Base-by-base conservation (phyloP, 1,139 yeast species). In the Sugiyamaella paludigena region DNA sequence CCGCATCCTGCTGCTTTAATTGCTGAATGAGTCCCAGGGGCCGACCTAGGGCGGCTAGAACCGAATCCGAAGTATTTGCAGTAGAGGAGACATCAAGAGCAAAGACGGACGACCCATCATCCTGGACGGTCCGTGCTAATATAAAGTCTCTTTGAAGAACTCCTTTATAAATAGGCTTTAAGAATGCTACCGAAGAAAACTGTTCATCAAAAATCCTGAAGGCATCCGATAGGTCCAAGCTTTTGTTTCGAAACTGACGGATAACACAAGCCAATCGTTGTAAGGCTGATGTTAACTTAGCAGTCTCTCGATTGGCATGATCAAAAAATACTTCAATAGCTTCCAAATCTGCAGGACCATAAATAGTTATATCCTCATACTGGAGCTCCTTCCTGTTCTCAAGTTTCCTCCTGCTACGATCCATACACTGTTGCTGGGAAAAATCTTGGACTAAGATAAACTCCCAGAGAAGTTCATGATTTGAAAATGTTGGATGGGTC, bases 381-480 rank as follows among this genome's bases (percentile, higher is more conserved):
- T 63, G 63, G 33, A 51, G 50, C 65, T 63, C 78, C 37, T 60
- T 61, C 28, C 61, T 55, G 40, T 62, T 64, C 41, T 68, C 65
- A 16, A 65, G 54, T 50, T 68, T 68, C 3, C 63, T 43, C 38
- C 67, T 59, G 24, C 74, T 62, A 40, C 67, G 56, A 43, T 70
- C 71, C 12, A 69, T 58, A 24, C 64, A 49, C 36, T 60, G 64
- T 50, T 63, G 62, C 39, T 63, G 69, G 40, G 69, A 59, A 31
- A 72, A 56, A 7, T 68, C 71, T 12, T 71, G 70, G 4, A 69
- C 62, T 2, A 71, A 60, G 27, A 79, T 59, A 56, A 78, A 78
- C 51, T 72, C 75, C 73, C 79, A 73, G 36, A 75, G 55, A 10
- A 75, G 59, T 40, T 66, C 73, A 49, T 71, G 72, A 19, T 61